Evolutionary conservation across 768 basidiomycete genomes (phyloP).

Genomic region (Termitomyces sp.): DNA sequence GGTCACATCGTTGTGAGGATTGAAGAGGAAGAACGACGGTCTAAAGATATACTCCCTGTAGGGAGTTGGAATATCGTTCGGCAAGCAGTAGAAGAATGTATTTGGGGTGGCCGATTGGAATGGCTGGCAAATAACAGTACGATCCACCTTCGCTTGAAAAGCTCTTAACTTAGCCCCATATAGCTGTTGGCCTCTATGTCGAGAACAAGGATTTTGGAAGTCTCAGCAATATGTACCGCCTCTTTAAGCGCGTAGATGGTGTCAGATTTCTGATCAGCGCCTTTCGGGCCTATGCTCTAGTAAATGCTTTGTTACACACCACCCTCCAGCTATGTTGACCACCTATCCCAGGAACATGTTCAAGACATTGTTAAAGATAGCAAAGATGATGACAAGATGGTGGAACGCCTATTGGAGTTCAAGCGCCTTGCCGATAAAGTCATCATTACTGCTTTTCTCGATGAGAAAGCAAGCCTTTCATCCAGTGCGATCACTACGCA

Average conservation of each 20-base stretch:
- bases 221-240: slow-evolving; percentile 52
- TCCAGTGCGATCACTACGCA: slow-evolving; percentile 30
- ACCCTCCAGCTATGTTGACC: background rate
- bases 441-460: slow-evolving; percentile 49
- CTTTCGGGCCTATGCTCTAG: slow-evolving; percentile 63
- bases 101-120: slow-evolving; percentile 40
- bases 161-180: background rate
- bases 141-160: slow-evolving; percentile 1
- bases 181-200: slow-evolving; percentile 56
- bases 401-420: slow-evolving; percentile 65
- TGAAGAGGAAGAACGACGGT: slow-evolving; percentile 56
- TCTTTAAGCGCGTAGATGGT: slow-evolving; percentile 58
- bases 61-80: slow-evolving; percentile 48
- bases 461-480: slow-evolving; percentile 28
- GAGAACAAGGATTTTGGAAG: slow-evolving; percentile 37
- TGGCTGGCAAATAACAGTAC: slow-evolving; percentile 34
- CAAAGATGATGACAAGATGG: slow-evolving; percentile 72
- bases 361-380: slow-evolving; percentile 62
- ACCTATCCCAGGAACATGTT: slow-evolving; percentile 45
- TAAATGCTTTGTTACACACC: slow-evolving; percentile 19
- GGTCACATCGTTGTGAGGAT: slow-evolving; percentile 40
- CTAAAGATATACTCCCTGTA: slow-evolving; percentile 45
- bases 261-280: slow-evolving; percentile 51
- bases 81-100: slow-evolving; percentile 49
- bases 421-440: slow-evolving; percentile 55